Evolutionary conservation across 2,329 filamentous ascomycete genomes (phyloP).

Genomic region (Fusarium transvaalense): DNA sequence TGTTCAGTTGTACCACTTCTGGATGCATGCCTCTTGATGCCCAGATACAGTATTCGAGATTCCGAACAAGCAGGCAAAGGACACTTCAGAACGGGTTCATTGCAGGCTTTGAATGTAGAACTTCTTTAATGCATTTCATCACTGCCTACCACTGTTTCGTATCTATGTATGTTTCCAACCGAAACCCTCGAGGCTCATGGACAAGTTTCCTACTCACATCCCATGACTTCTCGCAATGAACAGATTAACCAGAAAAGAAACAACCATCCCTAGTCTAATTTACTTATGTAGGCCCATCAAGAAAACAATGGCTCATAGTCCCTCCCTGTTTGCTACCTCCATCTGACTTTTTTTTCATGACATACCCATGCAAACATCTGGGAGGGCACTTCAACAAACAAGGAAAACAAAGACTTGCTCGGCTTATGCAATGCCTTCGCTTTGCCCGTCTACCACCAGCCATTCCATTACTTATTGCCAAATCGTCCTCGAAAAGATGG

Average conservation of each 20-base stretch:
- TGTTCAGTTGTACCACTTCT: neutral
- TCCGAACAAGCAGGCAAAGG: neutral
- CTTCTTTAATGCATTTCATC: conserved; percentile 26
- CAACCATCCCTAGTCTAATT: conserved; percentile 51
- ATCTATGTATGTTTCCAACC: conserved; percentile 42
- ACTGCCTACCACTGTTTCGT: conserved; percentile 34
- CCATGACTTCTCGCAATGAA: conserved; percentile 42
- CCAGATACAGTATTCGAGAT: neutral
- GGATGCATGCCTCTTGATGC: neutral
- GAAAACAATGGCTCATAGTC: conserved; percentile 48
- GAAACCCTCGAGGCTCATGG: conserved; percentile 20
- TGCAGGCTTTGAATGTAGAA: neutral
- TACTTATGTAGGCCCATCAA: conserved; percentile 43
- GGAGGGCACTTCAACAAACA: conserved; percentile 30
- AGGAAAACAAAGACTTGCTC: conserved; percentile 37
- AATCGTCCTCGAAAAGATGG: conserved; percentile 18
- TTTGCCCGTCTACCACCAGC: conserved; percentile 40
- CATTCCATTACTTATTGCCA: conserved; percentile 18
- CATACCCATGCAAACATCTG: conserved; percentile 14
- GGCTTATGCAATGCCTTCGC: conserved; percentile 31
- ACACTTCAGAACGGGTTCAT: neutral
- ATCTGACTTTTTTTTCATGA: conserved; percentile 16
- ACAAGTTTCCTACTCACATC: conserved; percentile 37
- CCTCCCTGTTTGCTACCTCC: conserved; percentile 33
- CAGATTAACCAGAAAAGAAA: conserved; percentile 48